Evolutionary conservation across 225 moss, liverwort and hornwort species (phyloP), one percentile per base, ranked within the genome.

Genomic region (Pleurozium schreberi): DNA sequence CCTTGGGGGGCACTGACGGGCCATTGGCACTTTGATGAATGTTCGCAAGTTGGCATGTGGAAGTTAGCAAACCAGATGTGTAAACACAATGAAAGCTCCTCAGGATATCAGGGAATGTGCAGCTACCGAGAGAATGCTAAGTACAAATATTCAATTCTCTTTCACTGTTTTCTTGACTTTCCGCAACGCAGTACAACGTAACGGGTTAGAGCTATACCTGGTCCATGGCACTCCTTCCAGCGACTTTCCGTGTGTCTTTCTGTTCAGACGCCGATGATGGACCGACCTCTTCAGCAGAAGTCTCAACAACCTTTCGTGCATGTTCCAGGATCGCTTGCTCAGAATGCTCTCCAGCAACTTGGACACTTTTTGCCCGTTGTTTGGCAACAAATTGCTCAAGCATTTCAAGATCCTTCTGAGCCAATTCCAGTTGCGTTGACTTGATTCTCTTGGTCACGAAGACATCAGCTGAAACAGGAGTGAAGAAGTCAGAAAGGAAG

Each of bases 381-480:
- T 91, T 89, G 45, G 94, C 94, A 53, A 89, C 89, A 78, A 87
- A 95, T 64, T 87, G 91, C 87, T 95, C 93, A 81, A 93, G 91
- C 90, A 95, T 95, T 91, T 93, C 93, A 82, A 95, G 88, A 88
- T 95, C 95, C 77, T 89, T 95, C 85, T 90, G 90, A 86, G 95
- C 95, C 86, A 93, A 83, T 61, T 93, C 93, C 63, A 91, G 89
- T 84, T 93, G 95, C 25, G 90, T 93, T 67, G 91, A 92, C 87
- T 93, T 93, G 17, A 91, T 90, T 80, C 93, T 95, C 85, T 92
- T 92, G 47, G 83, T 82, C 30, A 88, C 74, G 18, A 90, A 59
- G 60, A 87, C 62, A 79, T 92, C 93, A 87, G 83, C 95, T 95
- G 91, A 50, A 62, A 79, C 16, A 89, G 62, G 45, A 87, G 34